phyloP scores from a whole-genome alignment of 1,284 basidiomycete species.

The Trichosporon asahii region DNA sequence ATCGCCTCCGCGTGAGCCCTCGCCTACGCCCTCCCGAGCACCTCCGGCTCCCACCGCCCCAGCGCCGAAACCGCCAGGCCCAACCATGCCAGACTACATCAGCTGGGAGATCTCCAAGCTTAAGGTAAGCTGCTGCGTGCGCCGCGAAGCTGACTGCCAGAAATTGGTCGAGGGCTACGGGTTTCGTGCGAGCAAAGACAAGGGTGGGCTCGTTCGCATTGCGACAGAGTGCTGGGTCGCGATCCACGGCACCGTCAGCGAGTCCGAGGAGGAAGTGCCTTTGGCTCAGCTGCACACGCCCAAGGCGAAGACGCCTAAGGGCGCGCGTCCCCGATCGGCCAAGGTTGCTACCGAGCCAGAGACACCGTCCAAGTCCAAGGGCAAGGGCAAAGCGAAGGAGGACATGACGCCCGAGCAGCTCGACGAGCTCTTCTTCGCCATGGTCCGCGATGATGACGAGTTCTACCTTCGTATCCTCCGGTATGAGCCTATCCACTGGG shows the following conservation, averaged over 20 bases:
- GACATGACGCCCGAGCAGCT: conserved; percentile 33
- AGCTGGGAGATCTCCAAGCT: conserved; percentile 38
- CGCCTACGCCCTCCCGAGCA: neutral
- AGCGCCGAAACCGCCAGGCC: neutral
- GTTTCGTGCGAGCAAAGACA: conserved; percentile 34
- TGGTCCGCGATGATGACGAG: conserved; percentile 35
- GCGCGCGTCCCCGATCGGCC: neutral
- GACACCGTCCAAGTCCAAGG: neutral
- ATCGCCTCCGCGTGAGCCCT: neutral
- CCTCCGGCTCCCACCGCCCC: neutral
- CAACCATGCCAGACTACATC: conserved; percentile 45
- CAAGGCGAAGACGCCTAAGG: conserved; percentile 3
- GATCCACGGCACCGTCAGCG: conserved; percentile 29
- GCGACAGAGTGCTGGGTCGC: conserved; percentile 46
- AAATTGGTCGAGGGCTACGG: conserved; percentile 33
- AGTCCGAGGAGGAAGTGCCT: neutral
- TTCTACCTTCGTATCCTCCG: conserved; percentile 42
- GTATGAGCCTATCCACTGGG: conserved; percentile 50
- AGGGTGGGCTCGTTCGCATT: conserved; percentile 32
- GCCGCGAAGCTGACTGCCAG: neutral
- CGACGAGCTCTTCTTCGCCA: conserved; percentile 30
- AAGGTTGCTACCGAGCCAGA: neutral
- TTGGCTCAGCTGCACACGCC: neutral
- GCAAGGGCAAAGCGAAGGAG: conserved; percentile 14
- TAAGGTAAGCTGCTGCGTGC: conserved; percentile 30